Evolutionary conservation across 352 stramenopile genomes (phyloP).

Genomic region (Globisporangium uncinulatum): DNA sequence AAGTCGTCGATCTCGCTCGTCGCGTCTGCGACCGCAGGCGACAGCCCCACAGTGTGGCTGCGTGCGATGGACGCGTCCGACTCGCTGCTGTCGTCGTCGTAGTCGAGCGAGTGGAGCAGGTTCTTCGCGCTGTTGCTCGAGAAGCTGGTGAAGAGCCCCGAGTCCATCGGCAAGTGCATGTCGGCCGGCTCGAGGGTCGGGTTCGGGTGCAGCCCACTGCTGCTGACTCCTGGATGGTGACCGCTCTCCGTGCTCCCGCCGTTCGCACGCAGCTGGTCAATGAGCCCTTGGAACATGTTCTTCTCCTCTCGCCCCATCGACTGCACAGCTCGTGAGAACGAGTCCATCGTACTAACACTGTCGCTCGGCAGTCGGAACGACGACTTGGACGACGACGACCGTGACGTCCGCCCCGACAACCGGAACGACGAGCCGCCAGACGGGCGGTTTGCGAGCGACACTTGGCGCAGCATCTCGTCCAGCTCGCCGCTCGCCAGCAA

Average conservation of each 20-base stretch:
- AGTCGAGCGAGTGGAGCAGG: conserved; percentile 36
- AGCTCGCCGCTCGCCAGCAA: conserved; percentile 72
- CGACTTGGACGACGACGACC: conserved; percentile 9
- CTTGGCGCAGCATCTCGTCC: conserved; percentile 68
- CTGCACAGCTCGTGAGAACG: conserved; percentile 46
- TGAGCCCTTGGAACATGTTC: conserved; percentile 62
- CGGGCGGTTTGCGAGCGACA: conserved; percentile 53
- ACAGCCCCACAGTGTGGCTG: conserved; percentile 8
- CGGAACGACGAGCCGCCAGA: conserved; percentile 28
- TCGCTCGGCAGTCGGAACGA: conserved; percentile 11
- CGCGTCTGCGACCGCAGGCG: conserved; percentile 4
- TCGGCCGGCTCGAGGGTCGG: conserved; percentile 1
- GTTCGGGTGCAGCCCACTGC: conserved; percentile 7
- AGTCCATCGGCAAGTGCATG: conserved; percentile 30
- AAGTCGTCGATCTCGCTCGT: conserved; percentile 40
- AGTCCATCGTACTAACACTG: conserved; percentile 26
- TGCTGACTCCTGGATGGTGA: conserved; percentile 10
- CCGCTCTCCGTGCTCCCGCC: conserved; percentile 10
- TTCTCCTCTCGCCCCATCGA: conserved; percentile 53
- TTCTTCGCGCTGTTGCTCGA: conserved; percentile 29
- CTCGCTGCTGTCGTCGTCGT: conserved; percentile 19
- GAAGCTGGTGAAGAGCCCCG: conserved; percentile 28
- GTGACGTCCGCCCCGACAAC: conserved; percentile 48
- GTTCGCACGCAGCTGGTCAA: conserved; percentile 29
- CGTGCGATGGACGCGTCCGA: conserved; percentile 21